Base-by-base conservation (phyloP, 192 early-diverging fungal genomes). In the Dissophora globulifera region DNA sequence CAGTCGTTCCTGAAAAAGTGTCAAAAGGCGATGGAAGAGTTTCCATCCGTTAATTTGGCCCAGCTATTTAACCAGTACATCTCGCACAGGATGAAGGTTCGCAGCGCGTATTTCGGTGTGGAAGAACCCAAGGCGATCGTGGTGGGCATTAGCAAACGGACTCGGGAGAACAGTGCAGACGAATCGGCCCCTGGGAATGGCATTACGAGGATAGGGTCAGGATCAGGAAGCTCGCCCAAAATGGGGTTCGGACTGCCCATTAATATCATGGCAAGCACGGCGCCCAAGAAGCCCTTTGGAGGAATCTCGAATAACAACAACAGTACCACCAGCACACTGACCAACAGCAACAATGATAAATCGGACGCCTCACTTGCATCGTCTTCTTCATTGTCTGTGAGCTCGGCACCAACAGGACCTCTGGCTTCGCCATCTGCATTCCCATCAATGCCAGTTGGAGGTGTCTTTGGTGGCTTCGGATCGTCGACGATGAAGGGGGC, bases 401-500 rank as follows among this genome's bases (percentile, higher is more conserved):
- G 38, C 15, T 20, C 58, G 35, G 13, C 17, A 32, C 6, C 59
- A 38, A 12, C 31, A 10, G 35, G 25, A 20, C 35, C 29, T 38
- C 25, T 12, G 45, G 15, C 45, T 1, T 51, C 62, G 1, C 50
- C 62, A 4, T 51, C 50, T 26, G 49, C 17, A 22, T 53, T 53
- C 38, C 23, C 58, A 35, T 20, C 22, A 8, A 15, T 67, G 5
- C 50, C 41, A 47, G 45, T 42, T 23, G 42, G 19, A 22, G 55
- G 29, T 25, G 41, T 49, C 11, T 29, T 58, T 1, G 56, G 41
- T 29, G 53, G 65, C 4, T 53, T 50, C 42, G 57, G 57, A 33
- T 59, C 67, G 2, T 74, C 69, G 1, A 52, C 62, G 2, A 56
- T 64, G 54, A 74, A 74, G 15, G 69, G 61, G 27, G 55, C 60